Evolutionary conservation across 768 basidiomycete genomes (phyloP), one percentile per base, ranked within the genome.

Genomic region (Boletus edulis): DNA sequence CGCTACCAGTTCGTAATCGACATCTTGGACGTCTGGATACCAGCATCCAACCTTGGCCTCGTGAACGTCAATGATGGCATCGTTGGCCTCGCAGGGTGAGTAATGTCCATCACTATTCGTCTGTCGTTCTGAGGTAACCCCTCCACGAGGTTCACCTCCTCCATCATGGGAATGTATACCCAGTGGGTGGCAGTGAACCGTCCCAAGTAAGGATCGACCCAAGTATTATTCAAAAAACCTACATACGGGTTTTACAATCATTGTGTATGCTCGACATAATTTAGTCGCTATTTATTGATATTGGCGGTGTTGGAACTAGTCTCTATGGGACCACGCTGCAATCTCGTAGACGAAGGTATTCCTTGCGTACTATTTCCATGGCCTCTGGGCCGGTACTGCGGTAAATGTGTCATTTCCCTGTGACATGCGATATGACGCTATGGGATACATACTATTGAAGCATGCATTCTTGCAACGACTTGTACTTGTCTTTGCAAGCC

Each of bases 1-100:
- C 83, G 86, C 29, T 82, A 83, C 59, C 97, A 98, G 71, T 81
- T 98, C 62, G 73, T 87, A 51, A 84, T 91, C 55, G 97, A 99
- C 69, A 65, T 83, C 18, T 76, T 94, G 54, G 97, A 99, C 68
- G 72, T 94, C 55, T 95, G 88, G 85, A 84, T 95, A 63, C 97
- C 97, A 6, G 89, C 93, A 8, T 86, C 87, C 18, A 87, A 81
- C 54, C 79, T 94, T 39, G 91, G 88, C 15, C 74, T 90, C 49
- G 78, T 86, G 58, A 80, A 81, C 60, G 62, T 95, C 60, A 92
- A 88, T 66, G 97, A 98, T 56, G 95, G 96, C 24, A 65, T 83
- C 18, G 73, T 96, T 29, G 96, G 97, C 51, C 76, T 91, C 54
- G 79, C 91, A 59, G 97, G 96, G 92, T 96, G 57, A 64, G 81